phyloP scores from a whole-genome alignment of 139 green algal species.

The Yamagishiella unicocca region DNA sequence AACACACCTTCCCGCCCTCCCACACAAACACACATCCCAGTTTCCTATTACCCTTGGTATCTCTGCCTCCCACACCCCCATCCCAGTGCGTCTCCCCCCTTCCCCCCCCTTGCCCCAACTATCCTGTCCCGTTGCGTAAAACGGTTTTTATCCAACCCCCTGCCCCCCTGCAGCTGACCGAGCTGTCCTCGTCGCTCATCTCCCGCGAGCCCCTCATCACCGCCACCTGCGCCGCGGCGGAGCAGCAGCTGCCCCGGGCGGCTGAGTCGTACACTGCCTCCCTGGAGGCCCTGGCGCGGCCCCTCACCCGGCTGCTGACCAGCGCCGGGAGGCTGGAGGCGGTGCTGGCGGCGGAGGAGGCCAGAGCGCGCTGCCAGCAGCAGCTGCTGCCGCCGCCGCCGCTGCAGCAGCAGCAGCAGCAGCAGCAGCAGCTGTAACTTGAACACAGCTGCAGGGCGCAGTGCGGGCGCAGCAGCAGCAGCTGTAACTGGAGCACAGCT shows the following conservation, averaged over 20 bases:
- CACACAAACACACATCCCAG: too few species aligned
- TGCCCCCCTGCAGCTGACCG: not conserved
- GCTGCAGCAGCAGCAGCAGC: not conserved
- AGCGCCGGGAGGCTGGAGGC: conserved; percentile 6
- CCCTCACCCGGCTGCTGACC: not conserved
- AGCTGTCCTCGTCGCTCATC: not conserved
- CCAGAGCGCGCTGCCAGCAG: not conserved
- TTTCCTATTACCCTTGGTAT: too few species aligned
- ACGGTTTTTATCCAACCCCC: not conserved
- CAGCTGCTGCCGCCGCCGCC: not conserved
- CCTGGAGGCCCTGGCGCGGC: not conserved
- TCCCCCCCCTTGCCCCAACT: too few species aligned
- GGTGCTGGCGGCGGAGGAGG: conserved; percentile 12
- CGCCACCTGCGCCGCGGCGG: not conserved
- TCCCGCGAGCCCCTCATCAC: not conserved
- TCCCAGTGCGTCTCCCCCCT: too few species aligned
- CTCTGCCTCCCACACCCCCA: too few species aligned
- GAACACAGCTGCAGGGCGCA: not conserved
- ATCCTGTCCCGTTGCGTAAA: too few species aligned
- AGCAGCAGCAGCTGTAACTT: not conserved
- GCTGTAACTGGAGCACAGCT: not conserved
- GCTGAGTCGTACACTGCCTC: not conserved
- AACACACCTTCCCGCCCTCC: too few species aligned
- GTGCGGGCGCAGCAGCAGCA: not conserved
- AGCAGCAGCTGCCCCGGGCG: conserved; percentile 3